Base-by-base conservation (phyloP, 176 grass and related monocot genomes). In the Lolium multiflorum region DNA sequence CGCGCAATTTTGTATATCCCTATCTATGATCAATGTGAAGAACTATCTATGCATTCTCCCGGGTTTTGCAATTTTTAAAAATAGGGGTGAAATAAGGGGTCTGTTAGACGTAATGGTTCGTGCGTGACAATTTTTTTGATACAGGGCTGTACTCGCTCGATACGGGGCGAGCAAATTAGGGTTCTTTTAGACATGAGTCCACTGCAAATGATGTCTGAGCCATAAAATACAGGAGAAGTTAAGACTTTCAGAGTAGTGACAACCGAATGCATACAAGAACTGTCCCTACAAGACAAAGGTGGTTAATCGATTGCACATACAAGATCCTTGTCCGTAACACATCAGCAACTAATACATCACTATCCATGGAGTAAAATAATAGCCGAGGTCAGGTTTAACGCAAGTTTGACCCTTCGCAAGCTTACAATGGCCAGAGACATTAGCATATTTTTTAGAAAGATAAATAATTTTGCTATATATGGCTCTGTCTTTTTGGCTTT, bases 401-500 rank as follows among this genome's bases (percentile, higher is more conserved):
- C 24, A 77, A n/a, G 81, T 81, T 81, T 91, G 82, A 88, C 86
- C 66, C 51, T 77, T 76, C 54, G 84, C 17, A 85, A 82, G 60
- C 77, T 81, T 91, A 91, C 89, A 91, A 85, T 69, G 71, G 71
- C 71, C 6, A 85, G 21, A 54, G 82, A 88, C 82, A 88, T 54
- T 63, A 62, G 71, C 82, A 38, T 85, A 0, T 4, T 77, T 35
- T 35, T 63, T 82, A 85, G 11, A 81, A 84, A 26, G 28, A 67
- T 26, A 49, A 80, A 49, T 16, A 79, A 83, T 24, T 80, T 83
- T 38, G 31, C 14, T 20, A 24, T 70, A 60, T 62, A 81, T 51
- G 69, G 57, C 82, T 59, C 82, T 59, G 41, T 31, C 15, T 41
- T 71, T 51, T 61, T 21, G 35, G 63, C 63, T 78, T 71, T 68